Conservation (phyloP, 805 yeast species). For the Suhomyces kilbournensis region DNA sequence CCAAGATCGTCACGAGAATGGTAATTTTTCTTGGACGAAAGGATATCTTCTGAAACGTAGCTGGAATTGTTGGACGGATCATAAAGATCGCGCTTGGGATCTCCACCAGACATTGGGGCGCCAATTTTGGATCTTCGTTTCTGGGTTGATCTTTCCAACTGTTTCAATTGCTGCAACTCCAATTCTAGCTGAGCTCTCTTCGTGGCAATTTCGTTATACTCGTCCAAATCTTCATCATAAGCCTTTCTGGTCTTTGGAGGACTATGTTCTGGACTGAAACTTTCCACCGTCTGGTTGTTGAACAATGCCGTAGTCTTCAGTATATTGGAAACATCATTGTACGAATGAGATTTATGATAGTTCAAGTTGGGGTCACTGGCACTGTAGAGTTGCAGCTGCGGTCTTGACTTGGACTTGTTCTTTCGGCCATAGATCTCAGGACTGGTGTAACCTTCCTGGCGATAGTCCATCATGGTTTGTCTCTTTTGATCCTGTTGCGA, state of each 20-base stretch:
- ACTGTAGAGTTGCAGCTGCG: constrained; percentile 13
- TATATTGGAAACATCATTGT: constrained; percentile 14
- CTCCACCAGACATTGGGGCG: not conserved
- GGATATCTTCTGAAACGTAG: constrained; percentile 33
- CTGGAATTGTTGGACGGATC: constrained; percentile 25
- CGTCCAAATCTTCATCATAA: constrained; percentile 10
- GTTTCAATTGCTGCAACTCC: constrained; percentile 34
- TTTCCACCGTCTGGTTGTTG: constrained; percentile 23
- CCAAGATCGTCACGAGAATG: constrained; percentile 35
- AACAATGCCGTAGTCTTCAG: constrained; percentile 10
- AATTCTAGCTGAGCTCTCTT: constrained; percentile 39
- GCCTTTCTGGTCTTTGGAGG: constrained; percentile 7
- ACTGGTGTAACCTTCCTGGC: not conserved
- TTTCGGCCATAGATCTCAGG: not conserved
- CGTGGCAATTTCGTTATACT: constrained; percentile 28
- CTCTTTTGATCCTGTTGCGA: constrained; percentile 11
- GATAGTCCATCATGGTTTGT: constrained; percentile 2
- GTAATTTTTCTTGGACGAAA: constrained; percentile 31
- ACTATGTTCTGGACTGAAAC: constrained; percentile 24
- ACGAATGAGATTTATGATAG: constrained; percentile 15
- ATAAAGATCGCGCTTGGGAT: constrained; percentile 2
- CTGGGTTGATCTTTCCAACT: constrained; percentile 22
- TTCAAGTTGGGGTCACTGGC: not conserved
- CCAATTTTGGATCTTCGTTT: constrained; percentile 4
- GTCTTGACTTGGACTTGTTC: constrained; percentile 12